Percentiles rank a stretch among this genome's conserved stretches.
These are phyloP conservation scores for Phytophthora foliorum DNA, from an alignment of 352 stramenopile genomes.

Conservation along the genomic window DNA sequence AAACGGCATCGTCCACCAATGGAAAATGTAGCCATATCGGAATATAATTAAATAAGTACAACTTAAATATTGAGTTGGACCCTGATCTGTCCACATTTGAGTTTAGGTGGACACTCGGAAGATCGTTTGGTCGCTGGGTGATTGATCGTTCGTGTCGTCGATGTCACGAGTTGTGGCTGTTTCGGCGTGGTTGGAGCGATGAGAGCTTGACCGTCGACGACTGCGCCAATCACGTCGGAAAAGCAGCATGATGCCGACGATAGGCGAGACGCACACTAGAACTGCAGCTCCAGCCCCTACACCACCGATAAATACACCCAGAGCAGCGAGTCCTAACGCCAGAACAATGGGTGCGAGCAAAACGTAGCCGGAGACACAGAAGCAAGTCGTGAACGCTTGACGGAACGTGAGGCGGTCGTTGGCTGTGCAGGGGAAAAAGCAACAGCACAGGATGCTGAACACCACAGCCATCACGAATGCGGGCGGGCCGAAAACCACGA, in stretches of 20 bases:
- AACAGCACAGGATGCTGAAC: conserved; percentile 70
- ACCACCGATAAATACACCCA: conserved; percentile 40
- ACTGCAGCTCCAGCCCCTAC: conserved; percentile 37
- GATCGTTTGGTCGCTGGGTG: conserved; percentile 39
- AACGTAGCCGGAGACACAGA: conserved; percentile 68
- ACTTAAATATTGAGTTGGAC: conserved; percentile 22
- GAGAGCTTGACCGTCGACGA: conserved; percentile 10
- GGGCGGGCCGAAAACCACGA: conserved; percentile 72
- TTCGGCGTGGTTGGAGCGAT: conserved; percentile 17
- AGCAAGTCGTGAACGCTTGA: conserved; percentile 70
- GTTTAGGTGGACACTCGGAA: conserved; percentile 36
- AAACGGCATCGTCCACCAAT: conserved; percentile 60
- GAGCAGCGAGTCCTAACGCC: conserved; percentile 36
- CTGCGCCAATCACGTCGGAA: conserved; percentile 24
- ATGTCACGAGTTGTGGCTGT: conserved; percentile 33
- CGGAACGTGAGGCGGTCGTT: conserved; percentile 52
- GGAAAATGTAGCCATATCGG: conserved; percentile 7
- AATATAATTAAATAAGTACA: conserved; percentile 11
- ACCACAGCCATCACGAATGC: conserved; percentile 66
- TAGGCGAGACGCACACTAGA: conserved; percentile 37
- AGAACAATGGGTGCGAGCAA: conserved; percentile 60
- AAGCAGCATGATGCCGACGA: conserved; percentile 40
- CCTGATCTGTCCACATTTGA: background rate
- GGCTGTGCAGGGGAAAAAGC: conserved; percentile 68
- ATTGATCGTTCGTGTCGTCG: conserved; percentile 42